Evolutionary conservation across 2,329 filamentous ascomycete species (phyloP).

Genomic region (Microdochium paspali): DNA sequence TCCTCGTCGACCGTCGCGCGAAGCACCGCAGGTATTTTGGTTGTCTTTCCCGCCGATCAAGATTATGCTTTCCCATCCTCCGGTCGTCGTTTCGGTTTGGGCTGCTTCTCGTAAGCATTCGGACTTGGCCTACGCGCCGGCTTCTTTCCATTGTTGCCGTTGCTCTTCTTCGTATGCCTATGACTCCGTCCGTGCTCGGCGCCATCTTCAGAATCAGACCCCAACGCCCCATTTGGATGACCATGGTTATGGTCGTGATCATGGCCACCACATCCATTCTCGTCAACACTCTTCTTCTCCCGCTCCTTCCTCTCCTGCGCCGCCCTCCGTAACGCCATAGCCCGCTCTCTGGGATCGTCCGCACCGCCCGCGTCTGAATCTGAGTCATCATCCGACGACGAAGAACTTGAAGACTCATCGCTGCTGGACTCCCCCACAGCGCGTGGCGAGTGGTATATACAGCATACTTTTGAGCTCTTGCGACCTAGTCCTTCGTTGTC

Average conservation of each 20-base stretch:
- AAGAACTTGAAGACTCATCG: slow-evolving; percentile 50
- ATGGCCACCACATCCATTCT: slow-evolving; percentile 18
- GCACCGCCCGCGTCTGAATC: slow-evolving; percentile 43
- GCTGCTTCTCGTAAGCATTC: slow-evolving; percentile 75
- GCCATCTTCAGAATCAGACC: slow-evolving; percentile 1
- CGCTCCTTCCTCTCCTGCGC: slow-evolving; percentile 17
- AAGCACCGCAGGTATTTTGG: too few relatives aligned
- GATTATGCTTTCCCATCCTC: slow-evolving; percentile 13
- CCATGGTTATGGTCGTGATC: slow-evolving; percentile 28
- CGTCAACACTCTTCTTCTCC: slow-evolving; percentile 27
- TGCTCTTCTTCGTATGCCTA: slow-evolving; percentile 6
- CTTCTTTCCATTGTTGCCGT: slow-evolving; percentile 29
- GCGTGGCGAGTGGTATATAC: slow-evolving; percentile 88
- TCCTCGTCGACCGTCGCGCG: too few relatives aligned
- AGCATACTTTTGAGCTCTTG: slow-evolving; percentile 98
- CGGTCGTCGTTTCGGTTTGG: slow-evolving; percentile 41
- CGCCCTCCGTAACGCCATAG: slow-evolving; percentile 14
- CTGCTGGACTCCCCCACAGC: slow-evolving; percentile 77
- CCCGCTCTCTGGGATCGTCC: slow-evolving; percentile 17
- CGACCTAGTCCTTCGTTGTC: slow-evolving; percentile 93
- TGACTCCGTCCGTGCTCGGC: slow-evolving; percentile 1
- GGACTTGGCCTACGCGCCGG: slow-evolving; percentile 53
- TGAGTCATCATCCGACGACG: slow-evolving; percentile 36
- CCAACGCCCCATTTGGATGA: slow-evolving; percentile 10
- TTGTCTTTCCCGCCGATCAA: too few relatives aligned